Evolutionary conservation across 108 stramenopile genomes (phyloP).

Genomic region (Parmales sp.): DNA sequence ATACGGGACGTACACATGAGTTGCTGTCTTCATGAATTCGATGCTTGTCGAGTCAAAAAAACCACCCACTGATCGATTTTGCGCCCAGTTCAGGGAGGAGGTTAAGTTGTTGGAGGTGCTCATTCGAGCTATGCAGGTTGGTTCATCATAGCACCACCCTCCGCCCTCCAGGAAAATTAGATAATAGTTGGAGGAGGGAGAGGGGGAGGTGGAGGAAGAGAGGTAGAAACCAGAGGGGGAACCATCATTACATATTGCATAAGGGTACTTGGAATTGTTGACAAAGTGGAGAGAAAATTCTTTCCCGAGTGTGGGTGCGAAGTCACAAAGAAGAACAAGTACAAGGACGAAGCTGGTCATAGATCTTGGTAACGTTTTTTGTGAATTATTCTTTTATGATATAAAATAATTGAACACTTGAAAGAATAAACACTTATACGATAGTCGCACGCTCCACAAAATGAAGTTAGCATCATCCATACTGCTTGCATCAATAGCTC

Average conservation of each 20-base stretch:
- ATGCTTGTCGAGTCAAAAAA: background rate
- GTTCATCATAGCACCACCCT: background rate
- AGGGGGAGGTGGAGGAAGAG: background rate
- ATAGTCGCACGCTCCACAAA: no score
- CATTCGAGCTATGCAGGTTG: background rate
- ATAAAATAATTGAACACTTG: no score
- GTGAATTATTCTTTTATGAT: no score
- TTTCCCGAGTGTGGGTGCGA: no score
- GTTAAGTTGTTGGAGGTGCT: background rate
- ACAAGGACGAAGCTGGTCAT: no score
- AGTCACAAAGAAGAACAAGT: no score
- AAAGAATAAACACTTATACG: no score
- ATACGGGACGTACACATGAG: background rate
- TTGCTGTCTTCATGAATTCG: background rate
- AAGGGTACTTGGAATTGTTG: no score
- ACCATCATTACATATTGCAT: background rate
- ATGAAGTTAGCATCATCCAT: no score
- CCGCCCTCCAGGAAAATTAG: background rate
- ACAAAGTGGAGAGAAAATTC: no score
- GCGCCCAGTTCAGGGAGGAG: background rate
- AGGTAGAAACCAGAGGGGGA: background rate
- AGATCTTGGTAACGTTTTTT: no score
- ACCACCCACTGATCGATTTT: background rate
- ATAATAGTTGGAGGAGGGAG: background rate
- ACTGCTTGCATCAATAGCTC: no score